A percentile compares a stretch with the other conserved stretches of the same genome.
Evolutionary conservation across 495 filamentous ascomycete species (phyloP).

Genomic region (Aeminium ludgeri): DNA sequence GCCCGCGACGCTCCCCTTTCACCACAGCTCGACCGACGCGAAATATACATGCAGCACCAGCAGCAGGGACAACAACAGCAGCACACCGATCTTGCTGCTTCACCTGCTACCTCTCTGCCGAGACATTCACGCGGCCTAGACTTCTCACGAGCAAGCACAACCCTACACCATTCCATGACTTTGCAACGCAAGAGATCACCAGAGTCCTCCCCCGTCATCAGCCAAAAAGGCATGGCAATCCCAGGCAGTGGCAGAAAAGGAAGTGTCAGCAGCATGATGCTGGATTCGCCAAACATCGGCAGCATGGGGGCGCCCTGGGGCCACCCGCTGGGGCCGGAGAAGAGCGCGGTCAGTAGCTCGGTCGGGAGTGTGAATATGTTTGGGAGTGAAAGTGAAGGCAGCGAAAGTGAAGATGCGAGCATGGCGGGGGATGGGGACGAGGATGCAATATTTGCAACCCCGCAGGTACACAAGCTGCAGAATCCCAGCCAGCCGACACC

Average conservation of each 20-base stretch:
- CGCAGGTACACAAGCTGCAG: conserved; percentile 38
- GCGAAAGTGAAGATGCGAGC: conserved; percentile 56
- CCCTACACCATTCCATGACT: conserved; percentile 86
- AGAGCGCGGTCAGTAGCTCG: conserved; percentile 62
- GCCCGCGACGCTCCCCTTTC: conserved; percentile 44
- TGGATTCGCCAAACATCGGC: conserved; percentile 30
- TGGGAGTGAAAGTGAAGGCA: conserved; percentile 57
- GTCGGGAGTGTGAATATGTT: conserved; percentile 70
- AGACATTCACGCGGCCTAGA: conserved; percentile 75
- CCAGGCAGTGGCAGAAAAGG: conserved; percentile 42
- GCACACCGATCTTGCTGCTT: conserved; percentile 28
- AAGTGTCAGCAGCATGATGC: conserved; percentile 26
- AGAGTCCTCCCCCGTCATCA: conserved; percentile 80
- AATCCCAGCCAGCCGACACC: conserved; percentile 32
- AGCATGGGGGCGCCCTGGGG: conserved; percentile 23
- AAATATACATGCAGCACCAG: conserved; percentile 39
- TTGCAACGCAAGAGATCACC: conserved; percentile 70
- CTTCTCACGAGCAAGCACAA: conserved; percentile 86
- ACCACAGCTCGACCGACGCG: conserved; percentile 66
- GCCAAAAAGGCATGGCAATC: conserved; percentile 62
- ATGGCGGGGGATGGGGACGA: conserved; percentile 70
- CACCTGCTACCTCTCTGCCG: conserved; percentile 67
- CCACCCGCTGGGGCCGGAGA: conserved; percentile 40
- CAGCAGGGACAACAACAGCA: background rate
- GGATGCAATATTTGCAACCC: conserved; percentile 55